Evolutionary conservation across 768 basidiomycete species (phyloP).

Genomic region (Flagelloscypha sp.): DNA sequence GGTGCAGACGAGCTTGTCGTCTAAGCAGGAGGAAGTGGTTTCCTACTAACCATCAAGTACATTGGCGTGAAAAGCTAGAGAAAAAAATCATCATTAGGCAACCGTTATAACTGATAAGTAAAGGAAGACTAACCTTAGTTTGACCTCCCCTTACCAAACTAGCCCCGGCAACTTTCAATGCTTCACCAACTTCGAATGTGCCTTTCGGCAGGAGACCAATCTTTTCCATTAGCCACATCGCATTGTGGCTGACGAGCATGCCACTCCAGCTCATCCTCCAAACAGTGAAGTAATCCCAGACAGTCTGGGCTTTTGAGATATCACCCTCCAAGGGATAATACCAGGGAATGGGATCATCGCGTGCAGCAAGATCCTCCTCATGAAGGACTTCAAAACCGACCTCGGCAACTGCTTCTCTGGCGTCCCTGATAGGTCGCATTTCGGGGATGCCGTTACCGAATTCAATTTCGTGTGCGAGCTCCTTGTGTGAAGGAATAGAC

Average conservation of each 20-base stretch:
- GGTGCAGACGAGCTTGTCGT: no score
- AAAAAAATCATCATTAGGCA: slow-evolving; percentile 11
- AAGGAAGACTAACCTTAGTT: slow-evolving; percentile 51
- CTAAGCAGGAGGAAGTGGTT: no score
- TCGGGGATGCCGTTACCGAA: slow-evolving; percentile 96
- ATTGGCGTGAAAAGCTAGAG: slow-evolving; percentile 82
- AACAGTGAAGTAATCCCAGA: slow-evolving; percentile 84
- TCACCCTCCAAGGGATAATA: slow-evolving; percentile 98
- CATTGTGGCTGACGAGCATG: slow-evolving; percentile 73
- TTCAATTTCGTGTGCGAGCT: slow-evolving; percentile 85
- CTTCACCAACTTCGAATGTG: slow-evolving; percentile 83
- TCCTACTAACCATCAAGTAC: slow-evolving; percentile 62
- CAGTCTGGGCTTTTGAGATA: slow-evolving; percentile 82
- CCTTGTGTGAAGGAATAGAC: slow-evolving; percentile 78
- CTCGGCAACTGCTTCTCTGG: slow-evolving; percentile 66
- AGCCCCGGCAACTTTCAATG: slow-evolving; percentile 73
- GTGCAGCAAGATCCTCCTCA: slow-evolving; percentile 91
- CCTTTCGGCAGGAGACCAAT: slow-evolving; percentile 84
- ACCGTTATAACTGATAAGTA: neutral
- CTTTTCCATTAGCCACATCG: slow-evolving; percentile 68
- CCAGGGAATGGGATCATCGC: slow-evolving; percentile 74
- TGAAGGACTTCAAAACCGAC: slow-evolving; percentile 86
- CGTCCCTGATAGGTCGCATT: slow-evolving; percentile 72
- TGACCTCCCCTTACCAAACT: slow-evolving; percentile 80
- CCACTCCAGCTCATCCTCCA: slow-evolving; percentile 91